Evolutionary conservation across 2,329 filamentous ascomycete species (phyloP), one percentile per base, ranked within the genome.

Genomic region (Ascochyta pisi): DNA sequence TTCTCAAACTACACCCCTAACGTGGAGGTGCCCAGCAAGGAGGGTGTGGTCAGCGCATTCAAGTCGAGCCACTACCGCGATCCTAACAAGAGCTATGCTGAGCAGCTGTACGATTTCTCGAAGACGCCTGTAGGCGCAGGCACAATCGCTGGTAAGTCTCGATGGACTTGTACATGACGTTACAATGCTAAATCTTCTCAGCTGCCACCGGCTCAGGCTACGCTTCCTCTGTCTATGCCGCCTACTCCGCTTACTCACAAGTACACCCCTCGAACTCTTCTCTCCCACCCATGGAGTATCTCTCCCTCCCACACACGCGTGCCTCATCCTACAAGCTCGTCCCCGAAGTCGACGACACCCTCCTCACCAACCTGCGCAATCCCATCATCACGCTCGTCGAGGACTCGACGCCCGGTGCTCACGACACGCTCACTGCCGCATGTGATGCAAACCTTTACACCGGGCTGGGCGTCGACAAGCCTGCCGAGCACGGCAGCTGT

Each of bases 101-200:
- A 82, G 61, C 80, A 82, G 59, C 66, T 82, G 13, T 78, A 79
- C 53, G 79, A 81, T 53, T 82, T 82, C 57, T 79, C 77, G 0
- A 79, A 80, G 61, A 82, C 80, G 6, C 80, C 80, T 4, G 80
- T 82, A 4, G 80, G 80, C 13, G 80, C 80, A 35, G 79, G 78
- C 35, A 76, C 76, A 3, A 62, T 79, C 31, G 76, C 76, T 44
- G 77, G 77, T 77, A 68, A 57, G 69, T 58, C 5, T 19, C 7
- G 2, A 12, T 37, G 2, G 26, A 1, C 13, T 10, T 24, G 5
- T 19, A 5, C 6, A 29, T 10, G 10, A 6, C 15, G 12, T 1
- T 6, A 5, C 16, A 8, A 31, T 42, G 41, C 40, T 48, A 7
- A 29, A 26, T 3, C 22, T 26, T n/a, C 10, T 10, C 51, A 77